phyloP scores from a whole-genome alignment of 352 stramenopile genomes.

The Thraustochytrium sp. region DNA sequence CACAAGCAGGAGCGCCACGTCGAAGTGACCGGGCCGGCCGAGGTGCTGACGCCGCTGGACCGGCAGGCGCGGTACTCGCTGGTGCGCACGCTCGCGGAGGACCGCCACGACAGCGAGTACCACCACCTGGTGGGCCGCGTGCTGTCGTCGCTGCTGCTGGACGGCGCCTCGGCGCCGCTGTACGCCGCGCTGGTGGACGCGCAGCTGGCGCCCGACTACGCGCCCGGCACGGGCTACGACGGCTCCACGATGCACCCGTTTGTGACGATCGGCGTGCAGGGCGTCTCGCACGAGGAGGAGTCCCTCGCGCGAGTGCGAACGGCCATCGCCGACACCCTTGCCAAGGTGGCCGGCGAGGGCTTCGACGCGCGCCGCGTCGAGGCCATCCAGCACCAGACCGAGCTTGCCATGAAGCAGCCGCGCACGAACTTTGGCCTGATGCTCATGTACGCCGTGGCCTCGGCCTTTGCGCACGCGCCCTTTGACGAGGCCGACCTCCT shows the following conservation, averaged over 20 bases:
- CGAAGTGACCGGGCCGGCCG: neutral
- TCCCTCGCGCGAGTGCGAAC: neutral
- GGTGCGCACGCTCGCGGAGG: neutral
- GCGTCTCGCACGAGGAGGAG: neutral
- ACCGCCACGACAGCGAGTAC: slow-evolving; percentile 22
- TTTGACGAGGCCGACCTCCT: neutral
- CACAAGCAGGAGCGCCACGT: neutral
- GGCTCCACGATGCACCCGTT: slow-evolving; percentile 9
- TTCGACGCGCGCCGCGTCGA: slow-evolving; percentile 15
- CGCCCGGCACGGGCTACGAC: slow-evolving; percentile 18
- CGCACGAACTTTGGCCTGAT: slow-evolving; percentile 26
- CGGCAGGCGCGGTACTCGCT: neutral
- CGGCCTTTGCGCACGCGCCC: slow-evolving; percentile 10
- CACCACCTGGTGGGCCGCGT: slow-evolving; percentile 9
- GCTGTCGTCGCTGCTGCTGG: slow-evolving; percentile 23
- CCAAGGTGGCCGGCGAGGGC: neutral
- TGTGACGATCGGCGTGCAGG: slow-evolving; percentile 11
- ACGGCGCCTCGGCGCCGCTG: slow-evolving; percentile 10
- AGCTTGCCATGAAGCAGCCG: slow-evolving; percentile 21
- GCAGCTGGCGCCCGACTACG: slow-evolving; percentile 23
- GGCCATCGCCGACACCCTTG: neutral
- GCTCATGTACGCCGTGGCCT: slow-evolving; percentile 25
- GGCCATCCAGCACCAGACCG: slow-evolving; percentile 30
- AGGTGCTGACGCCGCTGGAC: slow-evolving; percentile 7
- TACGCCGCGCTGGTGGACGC: slow-evolving; percentile 28